Conservation (phyloP, 306 rosid genomes). For the Prunus padus region DNA sequence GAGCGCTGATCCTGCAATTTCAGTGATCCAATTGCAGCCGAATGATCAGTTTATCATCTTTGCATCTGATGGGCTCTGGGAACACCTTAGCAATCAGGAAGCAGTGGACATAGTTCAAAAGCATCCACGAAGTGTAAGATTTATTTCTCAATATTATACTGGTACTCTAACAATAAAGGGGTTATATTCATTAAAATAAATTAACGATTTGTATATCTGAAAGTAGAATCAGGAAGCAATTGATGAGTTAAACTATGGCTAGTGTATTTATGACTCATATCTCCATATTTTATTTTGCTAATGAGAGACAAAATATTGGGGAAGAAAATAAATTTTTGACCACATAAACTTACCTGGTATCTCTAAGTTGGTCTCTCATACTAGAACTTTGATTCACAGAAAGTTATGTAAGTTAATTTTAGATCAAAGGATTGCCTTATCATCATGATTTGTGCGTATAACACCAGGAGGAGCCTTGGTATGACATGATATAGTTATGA, state of each 20-base stretch:
- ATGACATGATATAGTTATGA: background rate
- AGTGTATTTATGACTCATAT: background rate
- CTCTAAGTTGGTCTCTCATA: background rate
- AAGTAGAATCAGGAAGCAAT: background rate
- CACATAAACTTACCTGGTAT: background rate
- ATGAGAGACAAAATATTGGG: background rate
- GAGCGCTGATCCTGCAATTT: conserved; percentile 78
- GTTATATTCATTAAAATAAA: background rate
- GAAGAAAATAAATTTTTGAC: background rate
- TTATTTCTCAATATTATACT: background rate
- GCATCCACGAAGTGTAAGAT: conserved; percentile 62
- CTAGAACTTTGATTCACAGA: conserved; percentile 6
- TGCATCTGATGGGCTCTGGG: conserved; percentile 98
- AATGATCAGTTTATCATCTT: conserved; percentile 77
- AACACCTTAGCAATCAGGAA: conserved; percentile 88
- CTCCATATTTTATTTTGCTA: background rate
- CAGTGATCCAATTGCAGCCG: conserved; percentile 64
- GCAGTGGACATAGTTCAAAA: conserved; percentile 91
- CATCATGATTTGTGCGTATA: background rate
- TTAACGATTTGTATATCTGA: background rate
- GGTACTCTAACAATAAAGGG: background rate
- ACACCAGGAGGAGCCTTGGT: background rate
- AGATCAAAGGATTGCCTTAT: background rate
- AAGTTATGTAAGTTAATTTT: background rate
- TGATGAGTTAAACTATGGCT: background rate